Base-by-base conservation (phyloP, 1,139 yeast species). In the Nematodospora anomalae region DNA sequence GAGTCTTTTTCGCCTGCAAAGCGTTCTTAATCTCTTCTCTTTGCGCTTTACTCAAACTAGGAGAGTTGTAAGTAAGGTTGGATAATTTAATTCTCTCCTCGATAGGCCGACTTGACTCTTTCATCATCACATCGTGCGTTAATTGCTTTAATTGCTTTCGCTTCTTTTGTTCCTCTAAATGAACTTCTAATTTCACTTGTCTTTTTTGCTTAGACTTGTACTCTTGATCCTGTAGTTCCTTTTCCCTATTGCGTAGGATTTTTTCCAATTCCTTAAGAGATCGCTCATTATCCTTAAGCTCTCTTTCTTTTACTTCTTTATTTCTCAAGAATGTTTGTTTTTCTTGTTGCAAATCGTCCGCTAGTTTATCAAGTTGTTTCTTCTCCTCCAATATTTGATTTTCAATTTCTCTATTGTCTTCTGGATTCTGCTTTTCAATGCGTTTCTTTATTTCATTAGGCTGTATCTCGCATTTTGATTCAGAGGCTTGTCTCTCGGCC, bases 1-100 rank as follows among this genome's bases (percentile, higher is more conserved):
- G 50, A 15, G 47, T 53, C 40, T 61, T 63, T 44, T 54, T 52
- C 13, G 42, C 34, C 30, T 41, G 52, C 13, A 56, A 43, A 8
- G 38, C 29, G 14, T 38, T 35, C 28, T 51, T 53, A 21, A 47
- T 45, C 13, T 51, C 58, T n/a, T 54, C 60, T 15, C 49, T 39
- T 29, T 49, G 51, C 3, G 41, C 28, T 18, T 35, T 43, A 7
- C 42, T 9, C 13, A 44, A 26, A 14, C 26, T 15, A 5, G 28
- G 4, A 2, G 14, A 6, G 16, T 21, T 21, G 16, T 26, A 29
- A 26, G 26, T 22, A 22, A 32, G 38, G 36, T 13, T 40, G 15
- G 10, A 41, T 30, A 11, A 34, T 31, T 16, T 41, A 41, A 23
- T 42, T 36, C 32, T 22, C 24, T 28, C 41, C 11, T 43, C 49